Conservation (phyloP, 371 early-diverging fungal species). For the Mortierella sp. region DNA sequence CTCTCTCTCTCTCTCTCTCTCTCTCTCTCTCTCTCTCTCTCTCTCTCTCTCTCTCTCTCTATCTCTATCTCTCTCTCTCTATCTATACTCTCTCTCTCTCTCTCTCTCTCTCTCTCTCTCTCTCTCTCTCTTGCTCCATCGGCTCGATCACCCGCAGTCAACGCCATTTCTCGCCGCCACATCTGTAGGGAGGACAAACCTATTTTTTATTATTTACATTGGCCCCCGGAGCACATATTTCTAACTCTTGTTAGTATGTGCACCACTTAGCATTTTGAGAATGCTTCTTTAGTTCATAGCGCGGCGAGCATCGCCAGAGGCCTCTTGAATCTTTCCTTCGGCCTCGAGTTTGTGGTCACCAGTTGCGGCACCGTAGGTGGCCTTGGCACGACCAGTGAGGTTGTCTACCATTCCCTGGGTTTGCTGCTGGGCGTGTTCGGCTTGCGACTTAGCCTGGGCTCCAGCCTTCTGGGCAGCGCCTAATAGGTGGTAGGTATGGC, state of each 20-base stretch:
- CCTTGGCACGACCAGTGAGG: slow-evolving; percentile 56
- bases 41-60: no score
- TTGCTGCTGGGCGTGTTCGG: slow-evolving; percentile 4
- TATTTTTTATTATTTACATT: background rate
- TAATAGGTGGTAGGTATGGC: background rate
- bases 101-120: no score
- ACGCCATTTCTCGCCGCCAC: no score
- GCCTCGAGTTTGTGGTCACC: slow-evolving; percentile 55
- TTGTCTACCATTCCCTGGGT: slow-evolving; percentile 51
- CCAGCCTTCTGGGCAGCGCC: slow-evolving; percentile 33
- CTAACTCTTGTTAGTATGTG: no score
- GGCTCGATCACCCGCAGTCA: no score
- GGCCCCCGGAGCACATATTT: no score
- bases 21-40: no score
- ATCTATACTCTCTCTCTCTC: no score
- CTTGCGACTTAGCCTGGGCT: background rate
- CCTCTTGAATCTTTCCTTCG: slow-evolving; percentile 54
- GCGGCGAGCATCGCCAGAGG: slow-evolving; percentile 23
- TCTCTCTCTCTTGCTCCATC: no score
- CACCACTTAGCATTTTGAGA: no score
- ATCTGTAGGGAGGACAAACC: background rate
- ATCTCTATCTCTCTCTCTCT: no score
- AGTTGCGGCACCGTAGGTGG: slow-evolving; percentile 54
- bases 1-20: no score
- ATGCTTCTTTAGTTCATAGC: slow-evolving; percentile 9